Evolutionary conservation across 768 basidiomycete genomes (phyloP).

Genomic region (Mycena alexandri): DNA sequence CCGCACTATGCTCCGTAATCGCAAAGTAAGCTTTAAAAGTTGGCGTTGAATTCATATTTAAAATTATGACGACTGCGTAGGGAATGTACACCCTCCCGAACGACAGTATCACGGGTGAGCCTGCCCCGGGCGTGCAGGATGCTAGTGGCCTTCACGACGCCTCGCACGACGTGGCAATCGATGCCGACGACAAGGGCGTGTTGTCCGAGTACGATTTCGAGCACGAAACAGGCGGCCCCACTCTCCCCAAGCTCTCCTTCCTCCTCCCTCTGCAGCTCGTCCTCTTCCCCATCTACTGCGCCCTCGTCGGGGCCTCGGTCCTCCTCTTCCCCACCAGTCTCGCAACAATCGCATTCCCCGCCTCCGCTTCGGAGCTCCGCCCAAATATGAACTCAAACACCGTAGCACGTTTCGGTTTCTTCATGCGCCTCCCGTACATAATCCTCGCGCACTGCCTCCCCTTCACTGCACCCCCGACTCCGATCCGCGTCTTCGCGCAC

Average conservation of each 20-base stretch:
- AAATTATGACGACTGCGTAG: too few species aligned
- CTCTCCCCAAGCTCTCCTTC: slow-evolving; percentile 12
- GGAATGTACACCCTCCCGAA: too few species aligned
- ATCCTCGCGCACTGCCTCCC: slow-evolving; percentile 23
- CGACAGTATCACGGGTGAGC: too few species aligned
- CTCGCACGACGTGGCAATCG: too few species aligned
- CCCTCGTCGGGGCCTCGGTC: slow-evolving; percentile 30
- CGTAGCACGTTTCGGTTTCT: background rate
- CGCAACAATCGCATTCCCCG: slow-evolving; percentile 29
- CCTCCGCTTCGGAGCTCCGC: too few species aligned
- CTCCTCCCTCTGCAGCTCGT: slow-evolving; percentile 32
- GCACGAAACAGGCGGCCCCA: background rate
- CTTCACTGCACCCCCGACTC: slow-evolving; percentile 13
- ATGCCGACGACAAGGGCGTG: background rate
- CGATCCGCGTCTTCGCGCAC: slow-evolving; percentile 30
- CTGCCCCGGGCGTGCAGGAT: too few species aligned
- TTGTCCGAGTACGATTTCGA: background rate
- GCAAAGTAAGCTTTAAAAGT: slow-evolving; percentile 28
- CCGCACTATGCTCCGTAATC: slow-evolving; percentile 30
- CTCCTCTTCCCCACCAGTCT: slow-evolving; percentile 23
- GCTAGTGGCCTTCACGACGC: too few species aligned
- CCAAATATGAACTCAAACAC: too few species aligned
- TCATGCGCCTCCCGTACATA: background rate
- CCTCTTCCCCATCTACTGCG: slow-evolving; percentile 28
- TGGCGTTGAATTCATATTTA: too few species aligned